These are phyloP conservation scores for Aspergillus sp. DNA, from an alignment of 2,329 filamentous ascomycete genomes.

Conservation along the genomic window DNA sequence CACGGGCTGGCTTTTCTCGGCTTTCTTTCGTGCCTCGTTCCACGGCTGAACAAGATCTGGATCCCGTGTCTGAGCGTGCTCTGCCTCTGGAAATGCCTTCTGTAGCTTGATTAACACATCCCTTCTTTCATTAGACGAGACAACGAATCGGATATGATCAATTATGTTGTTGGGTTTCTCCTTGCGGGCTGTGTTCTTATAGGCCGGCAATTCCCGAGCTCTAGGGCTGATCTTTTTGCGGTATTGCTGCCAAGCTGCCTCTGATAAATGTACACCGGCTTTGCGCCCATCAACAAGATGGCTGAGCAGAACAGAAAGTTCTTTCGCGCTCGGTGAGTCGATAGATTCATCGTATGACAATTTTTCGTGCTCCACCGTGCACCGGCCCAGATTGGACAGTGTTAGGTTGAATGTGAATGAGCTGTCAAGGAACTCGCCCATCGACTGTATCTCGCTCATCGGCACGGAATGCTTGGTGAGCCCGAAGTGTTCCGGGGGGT, in stretches of 20 bases:
- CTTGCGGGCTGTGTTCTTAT: constrained; percentile 29
- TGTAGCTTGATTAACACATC: constrained; percentile 34
- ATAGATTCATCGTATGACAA: constrained; percentile 55
- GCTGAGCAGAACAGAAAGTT: constrained; percentile 43
- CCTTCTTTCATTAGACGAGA: constrained; percentile 34
- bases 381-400: constrained; percentile 51
- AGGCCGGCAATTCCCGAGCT: constrained; percentile 35
- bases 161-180: constrained; percentile 40
- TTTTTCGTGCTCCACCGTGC: constrained; percentile 52
- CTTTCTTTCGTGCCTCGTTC: constrained; percentile 24
- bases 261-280: constrained; percentile 42
- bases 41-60: constrained; percentile 36
- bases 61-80: constrained; percentile 26
- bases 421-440: constrained; percentile 42
- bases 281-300: constrained; percentile 50
- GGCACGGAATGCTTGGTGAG: constrained; percentile 47
- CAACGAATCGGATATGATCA: constrained; percentile 46
- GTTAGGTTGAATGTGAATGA: constrained; percentile 50
- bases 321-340: constrained; percentile 31
- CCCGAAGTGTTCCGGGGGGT: constrained; percentile 45
- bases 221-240: constrained; percentile 33
- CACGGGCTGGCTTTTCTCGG: constrained; percentile 19
- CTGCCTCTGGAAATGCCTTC: constrained; percentile 24
- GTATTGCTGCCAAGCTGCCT: constrained; percentile 40
- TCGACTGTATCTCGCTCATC: constrained; percentile 42